phyloP scores from a whole-genome alignment of 768 basidiomycete genomes.

The Suillus subaureus region DNA sequence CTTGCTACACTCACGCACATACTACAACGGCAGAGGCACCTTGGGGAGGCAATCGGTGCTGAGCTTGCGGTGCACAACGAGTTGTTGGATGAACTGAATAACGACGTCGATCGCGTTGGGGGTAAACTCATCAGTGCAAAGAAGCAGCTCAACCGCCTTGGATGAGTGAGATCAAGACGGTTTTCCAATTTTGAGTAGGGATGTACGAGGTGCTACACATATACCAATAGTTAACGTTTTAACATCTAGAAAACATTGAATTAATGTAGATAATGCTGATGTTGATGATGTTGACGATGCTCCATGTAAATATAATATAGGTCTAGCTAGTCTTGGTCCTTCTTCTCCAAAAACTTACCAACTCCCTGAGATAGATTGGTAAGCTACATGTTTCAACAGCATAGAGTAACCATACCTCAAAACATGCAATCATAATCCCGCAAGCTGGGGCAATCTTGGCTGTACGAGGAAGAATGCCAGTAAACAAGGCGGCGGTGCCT shows the following conservation, averaged over 20 bases:
- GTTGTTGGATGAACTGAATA: constrained; percentile 75
- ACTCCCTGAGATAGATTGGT: constrained; percentile 48
- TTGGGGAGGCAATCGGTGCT: constrained; percentile 82
- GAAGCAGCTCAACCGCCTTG: constrained; percentile 80
- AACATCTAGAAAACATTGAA: constrained; percentile 17
- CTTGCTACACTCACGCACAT: constrained; percentile 80
- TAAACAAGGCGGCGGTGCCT: constrained; percentile 76
- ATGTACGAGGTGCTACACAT: constrained; percentile 13
- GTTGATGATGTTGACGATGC: constrained; percentile 2
- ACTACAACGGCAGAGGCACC: constrained; percentile 79
- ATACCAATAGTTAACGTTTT: constrained; percentile 30
- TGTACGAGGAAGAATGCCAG: constrained; percentile 84
- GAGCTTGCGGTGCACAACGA: constrained; percentile 88
- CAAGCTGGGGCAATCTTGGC: constrained; percentile 98
- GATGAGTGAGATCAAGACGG: constrained; percentile 36
- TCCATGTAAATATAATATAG: constrained; percentile 23
- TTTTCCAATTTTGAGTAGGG: constrained; percentile 2
- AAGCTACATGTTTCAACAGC: constrained; percentile 16
- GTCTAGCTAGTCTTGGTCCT: constrained; percentile 26
- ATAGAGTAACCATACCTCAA: constrained; percentile 60
- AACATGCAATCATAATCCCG: constrained; percentile 97
- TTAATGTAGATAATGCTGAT: constrained; percentile 17
- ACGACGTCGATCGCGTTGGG: constrained; percentile 77
- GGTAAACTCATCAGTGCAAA: constrained; percentile 82
- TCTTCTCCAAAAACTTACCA: constrained; percentile 52